Evolutionary conservation across 148 eudicot genomes (phyloP).

Genomic region (Camellia sinensis): DNA sequence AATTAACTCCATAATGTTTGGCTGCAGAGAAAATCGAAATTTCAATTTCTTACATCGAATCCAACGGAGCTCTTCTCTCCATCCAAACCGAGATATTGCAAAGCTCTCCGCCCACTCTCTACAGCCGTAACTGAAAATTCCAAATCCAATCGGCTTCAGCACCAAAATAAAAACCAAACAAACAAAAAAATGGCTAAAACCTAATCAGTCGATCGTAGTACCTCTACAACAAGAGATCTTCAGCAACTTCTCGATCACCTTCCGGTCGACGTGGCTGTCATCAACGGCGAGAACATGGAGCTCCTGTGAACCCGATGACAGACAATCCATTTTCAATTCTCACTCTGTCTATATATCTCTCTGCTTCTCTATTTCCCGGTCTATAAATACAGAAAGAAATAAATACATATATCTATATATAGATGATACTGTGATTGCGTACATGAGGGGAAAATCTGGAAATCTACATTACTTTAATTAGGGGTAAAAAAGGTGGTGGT

Average conservation of each 20-base stretch:
- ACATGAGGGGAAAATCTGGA: neutral
- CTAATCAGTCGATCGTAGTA: neutral
- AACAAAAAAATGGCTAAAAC: neutral
- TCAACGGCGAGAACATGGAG: conserved; percentile 69
- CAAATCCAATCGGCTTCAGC: neutral
- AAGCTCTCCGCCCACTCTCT: conserved; percentile 56
- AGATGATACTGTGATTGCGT: too few relatives aligned
- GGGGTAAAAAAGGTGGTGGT: neutral
- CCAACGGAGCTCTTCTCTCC: conserved; percentile 41
- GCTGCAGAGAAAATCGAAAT: neutral
- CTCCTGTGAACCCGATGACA: conserved; percentile 19
- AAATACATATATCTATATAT: too few relatives aligned
- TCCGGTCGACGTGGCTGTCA: conserved; percentile 58
- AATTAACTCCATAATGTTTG: neutral
- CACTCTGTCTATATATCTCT: too few relatives aligned
- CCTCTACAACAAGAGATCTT: conserved; percentile 62
- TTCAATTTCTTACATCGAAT: conserved; percentile 33
- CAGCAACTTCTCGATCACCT: conserved; percentile 53
- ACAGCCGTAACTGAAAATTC: conserved; percentile 43
- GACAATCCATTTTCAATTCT: neutral
- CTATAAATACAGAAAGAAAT: too few relatives aligned
- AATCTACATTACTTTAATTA: conserved; percentile 21
- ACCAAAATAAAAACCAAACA: neutral
- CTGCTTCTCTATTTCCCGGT: too few relatives aligned
- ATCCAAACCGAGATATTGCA: conserved; percentile 60